These are phyloP conservation scores for Sonneratia caseolaris DNA, from an alignment of 345 rosid species.

Conservation along the genomic window DNA sequence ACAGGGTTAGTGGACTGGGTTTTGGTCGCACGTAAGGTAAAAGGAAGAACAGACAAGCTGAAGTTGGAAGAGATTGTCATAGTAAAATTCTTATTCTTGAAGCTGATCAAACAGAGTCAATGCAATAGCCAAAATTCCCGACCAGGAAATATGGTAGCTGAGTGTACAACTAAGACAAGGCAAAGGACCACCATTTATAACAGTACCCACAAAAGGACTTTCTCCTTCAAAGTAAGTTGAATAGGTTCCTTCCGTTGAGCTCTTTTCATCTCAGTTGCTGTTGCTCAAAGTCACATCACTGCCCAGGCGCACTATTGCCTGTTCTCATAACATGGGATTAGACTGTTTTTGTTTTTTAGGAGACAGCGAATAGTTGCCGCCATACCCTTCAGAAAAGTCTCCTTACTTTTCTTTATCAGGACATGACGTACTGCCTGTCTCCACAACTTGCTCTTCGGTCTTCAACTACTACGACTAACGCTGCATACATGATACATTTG, in stretches of 20 bases:
- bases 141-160: constrained; percentile 44
- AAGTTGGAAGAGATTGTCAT: background rate
- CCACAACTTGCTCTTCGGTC: background rate
- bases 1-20: background rate
- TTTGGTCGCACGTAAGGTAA: background rate
- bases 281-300: constrained; percentile 1
- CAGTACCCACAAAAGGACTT: background rate
- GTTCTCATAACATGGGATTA: background rate
- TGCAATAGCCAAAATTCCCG: constrained; percentile 21
- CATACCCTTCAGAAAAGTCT: constrained; percentile 6
- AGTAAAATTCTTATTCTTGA: background rate
- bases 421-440: constrained; percentile 4
- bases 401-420: constrained; percentile 4
- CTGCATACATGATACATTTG: background rate
- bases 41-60: background rate
- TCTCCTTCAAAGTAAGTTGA: constrained; percentile 2
- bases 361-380: constrained; percentile 1
- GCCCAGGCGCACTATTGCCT: too few species aligned
- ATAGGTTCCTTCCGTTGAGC: background rate
- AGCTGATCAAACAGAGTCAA: background rate
- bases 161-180: constrained; percentile 51
- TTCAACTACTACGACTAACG: background rate
- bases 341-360: constrained; percentile 10
- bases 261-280: background rate
- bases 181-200: constrained; percentile 17